phyloP scores from a whole-genome alignment of 345 rosid genomes.

The Eucalyptus pauciflora region DNA sequence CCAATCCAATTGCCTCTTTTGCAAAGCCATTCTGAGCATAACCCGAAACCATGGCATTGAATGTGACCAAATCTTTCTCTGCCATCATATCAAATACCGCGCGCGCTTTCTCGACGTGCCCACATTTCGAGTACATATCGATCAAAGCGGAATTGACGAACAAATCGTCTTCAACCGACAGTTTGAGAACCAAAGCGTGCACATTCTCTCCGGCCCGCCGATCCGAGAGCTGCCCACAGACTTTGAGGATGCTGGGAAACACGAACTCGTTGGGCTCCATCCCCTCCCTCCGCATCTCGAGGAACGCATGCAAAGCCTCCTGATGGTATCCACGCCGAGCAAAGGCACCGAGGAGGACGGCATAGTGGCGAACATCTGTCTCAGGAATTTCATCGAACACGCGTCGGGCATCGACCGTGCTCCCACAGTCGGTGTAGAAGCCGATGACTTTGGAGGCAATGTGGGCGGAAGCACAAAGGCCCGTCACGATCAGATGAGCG shows the following conservation, averaged over 20 bases:
- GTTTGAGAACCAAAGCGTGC: slow-evolving; percentile 40
- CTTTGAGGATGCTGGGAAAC: slow-evolving; percentile 67
- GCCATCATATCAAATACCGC: slow-evolving; percentile 34
- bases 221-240: slow-evolving; percentile 45
- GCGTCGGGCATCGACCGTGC: slow-evolving; percentile 27
- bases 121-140: slow-evolving; percentile 75
- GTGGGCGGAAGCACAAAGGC: slow-evolving; percentile 12
- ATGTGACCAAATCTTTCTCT: slow-evolving; percentile 47
- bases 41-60: slow-evolving; percentile 72
- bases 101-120: slow-evolving; percentile 28
- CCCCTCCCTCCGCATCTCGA: slow-evolving; percentile 37
- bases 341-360: slow-evolving; percentile 40
- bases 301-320: slow-evolving; percentile 33
- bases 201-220: slow-evolving; percentile 33
- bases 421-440: slow-evolving; percentile 32
- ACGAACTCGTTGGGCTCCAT: slow-evolving; percentile 36
- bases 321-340: slow-evolving; percentile 41
- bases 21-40: slow-evolving; percentile 37
- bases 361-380: slow-evolving; percentile 33
- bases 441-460: slow-evolving; percentile 43
- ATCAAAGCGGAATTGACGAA: slow-evolving; percentile 55
- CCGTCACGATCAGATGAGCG: slow-evolving; percentile 36
- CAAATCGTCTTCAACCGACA: slow-evolving; percentile 33
- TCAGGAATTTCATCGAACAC: slow-evolving; percentile 65
- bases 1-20: slow-evolving; percentile 38